phyloP scores from a whole-genome alignment of 176 grass and related monocot genomes.

The Triticum dicoccoides region DNA sequence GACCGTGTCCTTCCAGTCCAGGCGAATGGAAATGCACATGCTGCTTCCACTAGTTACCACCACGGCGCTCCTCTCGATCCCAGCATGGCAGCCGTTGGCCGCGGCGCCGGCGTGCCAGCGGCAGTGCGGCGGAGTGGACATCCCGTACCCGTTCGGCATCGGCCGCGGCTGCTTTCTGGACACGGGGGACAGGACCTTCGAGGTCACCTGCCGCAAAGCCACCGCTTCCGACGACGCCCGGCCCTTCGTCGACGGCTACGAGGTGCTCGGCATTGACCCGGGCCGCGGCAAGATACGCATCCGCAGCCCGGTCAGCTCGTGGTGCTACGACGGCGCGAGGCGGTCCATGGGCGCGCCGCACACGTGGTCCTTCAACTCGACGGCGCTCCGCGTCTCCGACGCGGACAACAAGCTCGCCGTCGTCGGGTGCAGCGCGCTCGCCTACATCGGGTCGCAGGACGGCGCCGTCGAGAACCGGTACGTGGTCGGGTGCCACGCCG shows the following conservation, averaged over 20 bases:
- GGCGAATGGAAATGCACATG: not conserved
- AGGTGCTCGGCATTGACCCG: slow-evolving; percentile 22
- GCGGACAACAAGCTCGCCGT: slow-evolving; percentile 40
- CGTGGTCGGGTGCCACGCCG: not conserved
- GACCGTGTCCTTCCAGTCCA: not conserved
- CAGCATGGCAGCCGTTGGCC: not conserved
- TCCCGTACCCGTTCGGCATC: slow-evolving; percentile 64
- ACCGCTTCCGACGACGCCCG: not conserved
- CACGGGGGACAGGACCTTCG: slow-evolving; percentile 22
- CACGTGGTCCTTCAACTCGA: not conserved
- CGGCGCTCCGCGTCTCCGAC: slow-evolving; percentile 25
- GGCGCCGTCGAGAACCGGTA: not conserved
- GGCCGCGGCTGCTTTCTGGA: slow-evolving; percentile 37
- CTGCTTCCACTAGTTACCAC: not conserved
- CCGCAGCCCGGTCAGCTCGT: slow-evolving; percentile 10
- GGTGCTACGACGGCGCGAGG: slow-evolving; percentile 22
- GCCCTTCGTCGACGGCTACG: not conserved
- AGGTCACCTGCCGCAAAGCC: slow-evolving; percentile 31
- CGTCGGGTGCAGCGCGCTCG: slow-evolving; percentile 45
- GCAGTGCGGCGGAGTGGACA: slow-evolving; percentile 36
- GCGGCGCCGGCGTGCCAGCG: not conserved
- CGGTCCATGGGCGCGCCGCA: not conserved
- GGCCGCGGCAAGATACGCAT: slow-evolving; percentile 3
- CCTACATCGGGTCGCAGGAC: slow-evolving; percentile 5
- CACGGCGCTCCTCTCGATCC: not conserved